Evolutionary conservation across 495 filamentous ascomycete species (phyloP), one percentile per base, ranked within the genome.

Genomic region (Rhypophila decipiens): DNA sequence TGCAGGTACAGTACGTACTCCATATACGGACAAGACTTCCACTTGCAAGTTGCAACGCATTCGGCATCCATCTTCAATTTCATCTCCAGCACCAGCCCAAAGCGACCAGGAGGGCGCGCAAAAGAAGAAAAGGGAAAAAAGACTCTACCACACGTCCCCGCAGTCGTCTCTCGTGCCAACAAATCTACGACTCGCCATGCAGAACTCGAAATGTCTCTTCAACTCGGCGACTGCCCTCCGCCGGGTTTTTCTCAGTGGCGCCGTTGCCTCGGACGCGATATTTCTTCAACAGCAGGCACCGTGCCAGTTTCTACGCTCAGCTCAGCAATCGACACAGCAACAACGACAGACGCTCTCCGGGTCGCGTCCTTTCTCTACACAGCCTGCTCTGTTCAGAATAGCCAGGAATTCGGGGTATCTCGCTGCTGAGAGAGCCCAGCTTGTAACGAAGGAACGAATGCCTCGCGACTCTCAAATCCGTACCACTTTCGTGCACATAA

Each of bases 391-490:
- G 23, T 35, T 39, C 3, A 29, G 4, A 11, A 44, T 13, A 17
- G 4, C 15, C 13, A 39, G 27, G 5, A 24, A 17, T 4, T 22
- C 36, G 21, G 24, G 17, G 13, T 2, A 2, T 15, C 13, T 17
- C 15, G 22, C 3, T 43, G 10, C 17, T 8, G 31, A 19, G 15
- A n/a, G 15, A 2, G 20, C 3, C 13, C 36, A 38, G 20, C 15
- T 5, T n/a, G 22, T 1, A 38, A 36, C 22, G 13, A 23, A 1
- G 46, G 38, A n/a, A n/a, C n/a, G n/a, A 19, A 24, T 51, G 22
- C 49, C 58, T 1, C 73, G 62, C 39, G 75, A 88, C 58, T 59
- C 76, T 51, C 66, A 72, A n/a, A 88, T 88, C 50, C 55, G 49
- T 18, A 60, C 73, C 46, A 48, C 54, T 0, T 70, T 65, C 42